Base-by-base conservation (phyloP, 176 grass and related monocot genomes). In the Thinopyrum elongatum region DNA sequence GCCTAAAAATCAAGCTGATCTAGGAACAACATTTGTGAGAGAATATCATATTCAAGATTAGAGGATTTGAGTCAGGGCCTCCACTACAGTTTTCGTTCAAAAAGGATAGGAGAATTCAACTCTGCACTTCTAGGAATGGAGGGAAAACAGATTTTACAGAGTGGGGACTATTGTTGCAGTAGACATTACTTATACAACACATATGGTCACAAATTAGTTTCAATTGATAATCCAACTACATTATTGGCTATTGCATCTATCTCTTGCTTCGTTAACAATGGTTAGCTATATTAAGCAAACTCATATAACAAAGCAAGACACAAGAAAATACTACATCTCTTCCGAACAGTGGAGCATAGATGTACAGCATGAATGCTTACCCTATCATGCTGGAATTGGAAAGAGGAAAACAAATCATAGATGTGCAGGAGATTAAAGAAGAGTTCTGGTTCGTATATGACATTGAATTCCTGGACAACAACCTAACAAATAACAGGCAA, bases 361-460 rank as follows among this genome's bases (percentile, higher is more conserved):
- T 77, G 35, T 38, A 78, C 21, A 42, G 62, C 12, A 76, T 44
- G 21, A 87, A 83, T 74, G 65, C 69, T 91, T 86, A 98, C 96
- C 90, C 96, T 93, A 58, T 95, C 87, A 76, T 92, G 90, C 86
- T 98, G 96, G 87, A 95, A 95, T 12, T 91, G 78, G 62, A 95
- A 94, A 51, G 92, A 89, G 74, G 79, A 81, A 70, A 98, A 82
- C 25, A 83, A 31, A 70, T 89, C 19, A 59, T 87, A 92, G 71
- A 98, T 58, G 65, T 89, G 85, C 25, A 88, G 25, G 55, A 95
- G 64, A 83, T 88, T 83, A 77, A 82, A 39, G 76, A 95, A 94
- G 80, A 98, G 91, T 22, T 88, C 90, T 73, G 81, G 85, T 75
- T 94, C 93, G 55, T 89, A 98, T 67, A 81, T 83, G 74, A 71